Evolutionary conservation across 495 filamentous ascomycete species (phyloP).

Genomic region (Penicillium bovifimosum): DNA sequence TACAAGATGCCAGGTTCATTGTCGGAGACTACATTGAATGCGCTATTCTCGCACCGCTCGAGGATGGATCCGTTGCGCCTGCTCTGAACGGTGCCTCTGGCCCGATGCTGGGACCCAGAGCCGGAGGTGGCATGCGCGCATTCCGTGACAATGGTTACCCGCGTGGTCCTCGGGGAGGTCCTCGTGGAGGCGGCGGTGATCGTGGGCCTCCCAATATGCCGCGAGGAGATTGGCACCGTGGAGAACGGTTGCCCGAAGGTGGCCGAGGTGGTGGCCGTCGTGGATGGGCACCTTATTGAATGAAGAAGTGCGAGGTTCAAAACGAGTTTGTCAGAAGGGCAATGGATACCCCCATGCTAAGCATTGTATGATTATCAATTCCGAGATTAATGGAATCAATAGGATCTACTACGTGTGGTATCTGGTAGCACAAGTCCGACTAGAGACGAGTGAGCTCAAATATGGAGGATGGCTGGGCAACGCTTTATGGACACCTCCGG

Average conservation of each 20-base stretch:
- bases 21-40: conserved; percentile 84
- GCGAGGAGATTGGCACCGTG: conserved; percentile 41
- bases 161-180: conserved; percentile 21
- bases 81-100: conserved; percentile 26
- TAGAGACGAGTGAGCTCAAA: not conserved
- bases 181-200: conserved; percentile 31
- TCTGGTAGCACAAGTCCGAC: not conserved
- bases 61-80: conserved; percentile 68
- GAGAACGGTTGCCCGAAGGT: conserved; percentile 39
- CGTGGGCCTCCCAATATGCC: conserved; percentile 21
- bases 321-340: not conserved
- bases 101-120: conserved; percentile 11
- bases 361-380: conserved; percentile 16
- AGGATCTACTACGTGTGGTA: not conserved
- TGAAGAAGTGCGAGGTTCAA: not conserved
- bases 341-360: conserved; percentile 9
- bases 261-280: conserved; percentile 32
- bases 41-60: conserved; percentile 68
- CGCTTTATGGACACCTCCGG: not conserved
- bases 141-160: conserved; percentile 46
- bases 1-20: conserved; percentile 72
- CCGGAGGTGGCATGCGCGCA: conserved; percentile 36
- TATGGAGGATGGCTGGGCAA: not conserved
- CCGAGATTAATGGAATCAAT: conserved; percentile 1
- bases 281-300: conserved; percentile 41